A percentile compares a stretch with the other conserved stretches of the same genome.
These are phyloP conservation scores for Phaeotremella skinneri DNA, from an alignment of 768 basidiomycete species.

Conservation along the genomic window DNA sequence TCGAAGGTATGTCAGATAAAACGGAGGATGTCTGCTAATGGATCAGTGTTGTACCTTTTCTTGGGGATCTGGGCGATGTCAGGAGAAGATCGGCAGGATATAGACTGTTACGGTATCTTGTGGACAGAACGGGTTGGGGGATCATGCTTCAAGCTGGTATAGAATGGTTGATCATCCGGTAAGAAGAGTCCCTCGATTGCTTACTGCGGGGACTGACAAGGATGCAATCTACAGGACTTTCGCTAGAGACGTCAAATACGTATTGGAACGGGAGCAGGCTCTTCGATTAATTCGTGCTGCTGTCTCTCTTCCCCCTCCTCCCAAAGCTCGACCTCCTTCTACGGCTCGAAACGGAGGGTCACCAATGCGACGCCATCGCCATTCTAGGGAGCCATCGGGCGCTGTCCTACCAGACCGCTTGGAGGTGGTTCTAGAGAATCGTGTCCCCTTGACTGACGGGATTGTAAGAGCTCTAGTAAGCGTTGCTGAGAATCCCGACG, in stretches of 20 bases:
- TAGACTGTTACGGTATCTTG: conserved; percentile 75
- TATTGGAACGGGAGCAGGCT: conserved; percentile 81
- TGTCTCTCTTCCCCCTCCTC: conserved; percentile 66
- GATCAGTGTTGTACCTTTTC: conserved; percentile 68
- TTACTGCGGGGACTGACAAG: conserved; percentile 6
- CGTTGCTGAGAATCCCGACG: conserved; percentile 87
- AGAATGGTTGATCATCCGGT: conserved; percentile 92
- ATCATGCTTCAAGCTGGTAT: conserved; percentile 64
- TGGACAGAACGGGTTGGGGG: conserved; percentile 70
- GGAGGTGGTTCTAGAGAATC: conserved; percentile 15
- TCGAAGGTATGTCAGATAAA: conserved; percentile 61
- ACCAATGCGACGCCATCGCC: conserved; percentile 56
- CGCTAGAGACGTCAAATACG: conserved; percentile 71
- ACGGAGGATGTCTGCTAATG: conserved; percentile 3
- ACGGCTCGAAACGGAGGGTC: background rate
- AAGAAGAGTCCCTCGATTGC: conserved; percentile 27
- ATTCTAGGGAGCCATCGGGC: conserved; percentile 63
- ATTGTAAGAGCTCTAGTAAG: conserved; percentile 80
- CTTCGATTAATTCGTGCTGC: conserved; percentile 83
- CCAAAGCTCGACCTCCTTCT: conserved; percentile 1
- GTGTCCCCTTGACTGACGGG: conserved; percentile 40
- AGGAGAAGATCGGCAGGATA: conserved; percentile 78
- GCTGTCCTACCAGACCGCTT: conserved; percentile 4
- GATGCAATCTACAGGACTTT: conserved; percentile 61
- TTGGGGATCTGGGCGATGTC: conserved; percentile 71